A percentile compares a stretch with the other conserved stretches of the same genome.
These are phyloP conservation scores for Melastoma candidum DNA, from an alignment of 441 rosid species.

Conservation along the genomic window DNA sequence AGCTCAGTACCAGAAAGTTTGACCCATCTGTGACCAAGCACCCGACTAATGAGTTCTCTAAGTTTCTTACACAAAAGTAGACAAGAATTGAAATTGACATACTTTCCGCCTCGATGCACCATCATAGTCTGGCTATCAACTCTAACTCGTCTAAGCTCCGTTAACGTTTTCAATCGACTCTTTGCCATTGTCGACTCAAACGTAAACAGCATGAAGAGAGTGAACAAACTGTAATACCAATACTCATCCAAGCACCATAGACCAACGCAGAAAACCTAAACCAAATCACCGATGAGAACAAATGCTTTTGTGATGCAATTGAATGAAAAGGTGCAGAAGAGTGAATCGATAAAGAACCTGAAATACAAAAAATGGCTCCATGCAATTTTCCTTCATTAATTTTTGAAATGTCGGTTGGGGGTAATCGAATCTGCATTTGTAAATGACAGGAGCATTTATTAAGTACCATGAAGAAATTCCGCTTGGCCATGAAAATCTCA, in stretches of 20 bases:
- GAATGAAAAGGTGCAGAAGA: not conserved
- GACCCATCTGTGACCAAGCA: conserved; percentile 66
- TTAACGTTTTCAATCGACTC: conserved; percentile 86
- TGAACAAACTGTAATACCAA: conserved; percentile 99
- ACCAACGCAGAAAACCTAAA: conserved; percentile 94
- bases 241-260: conserved; percentile 98
- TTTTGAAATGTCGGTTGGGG: conserved; percentile 97
- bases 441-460: conserved; percentile 8
- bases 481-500: too few species aligned
- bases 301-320: not conserved
- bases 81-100: conserved; percentile 20
- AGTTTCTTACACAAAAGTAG: conserved; percentile 6
- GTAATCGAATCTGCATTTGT: conserved; percentile 75
- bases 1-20: conserved; percentile 85
- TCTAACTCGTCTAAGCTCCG: conserved; percentile 93
- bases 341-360: conserved; percentile 46
- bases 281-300: conserved; percentile 4
- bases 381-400: conserved; percentile 95
- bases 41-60: conserved; percentile 14
- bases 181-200: conserved; percentile 99
- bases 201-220: conserved; percentile 98
- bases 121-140: conserved; percentile 80
- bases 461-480: too few species aligned
- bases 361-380: conserved; percentile 98
- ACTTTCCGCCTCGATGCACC: conserved; percentile 98